A percentile compares a stretch with the other conserved stretches of the same genome.
Evolutionary conservation across 2,329 filamentous ascomycete species (phyloP).

Genomic region (Beauveria sp.): DNA sequence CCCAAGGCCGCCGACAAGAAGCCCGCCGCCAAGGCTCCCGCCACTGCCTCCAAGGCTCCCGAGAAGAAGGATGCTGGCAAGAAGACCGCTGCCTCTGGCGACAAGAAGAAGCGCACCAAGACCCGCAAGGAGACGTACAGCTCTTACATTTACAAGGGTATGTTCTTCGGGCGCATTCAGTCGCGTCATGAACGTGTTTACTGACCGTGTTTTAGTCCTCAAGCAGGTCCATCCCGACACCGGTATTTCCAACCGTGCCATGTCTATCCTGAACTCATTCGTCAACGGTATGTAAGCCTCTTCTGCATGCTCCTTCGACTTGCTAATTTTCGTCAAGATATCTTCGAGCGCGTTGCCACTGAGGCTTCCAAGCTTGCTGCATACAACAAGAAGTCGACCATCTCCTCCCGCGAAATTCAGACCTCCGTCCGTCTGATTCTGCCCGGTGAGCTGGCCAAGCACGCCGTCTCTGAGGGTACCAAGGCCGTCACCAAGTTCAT

Average conservation of each 20-base stretch:
- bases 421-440: conserved; percentile 97
- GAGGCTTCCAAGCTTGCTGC: conserved; percentile 98
- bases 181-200: background rate
- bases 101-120: conserved; percentile 99
- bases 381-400: conserved; percentile 99
- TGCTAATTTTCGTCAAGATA: conserved; percentile 50
- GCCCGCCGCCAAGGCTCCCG: conserved; percentile 94
- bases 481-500: conserved; percentile 99
- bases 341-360: conserved; percentile 98
- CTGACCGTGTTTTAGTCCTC: conserved; percentile 57
- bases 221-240: conserved; percentile 99
- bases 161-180: conserved; percentile 17
- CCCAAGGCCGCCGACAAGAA: conserved; percentile 99
- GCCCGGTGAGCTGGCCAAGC: conserved; percentile 97
- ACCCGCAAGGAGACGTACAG: conserved; percentile 99
- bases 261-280: conserved; percentile 99
- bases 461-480: conserved; percentile 98
- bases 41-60: conserved; percentile 56
- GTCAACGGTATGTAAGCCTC: conserved; percentile 70
- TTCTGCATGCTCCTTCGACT: too few relatives aligned
- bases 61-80: conserved; percentile 99
- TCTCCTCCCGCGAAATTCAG: conserved; percentile 98
- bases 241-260: conserved; percentile 99
- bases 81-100: conserved; percentile 93
- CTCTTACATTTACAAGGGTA: conserved; percentile 99